Evolutionary conservation across 2,329 filamentous ascomycete genomes (phyloP), one percentile per base, ranked within the genome.

Genomic region (Trichophyton mentagrophytes): DNA sequence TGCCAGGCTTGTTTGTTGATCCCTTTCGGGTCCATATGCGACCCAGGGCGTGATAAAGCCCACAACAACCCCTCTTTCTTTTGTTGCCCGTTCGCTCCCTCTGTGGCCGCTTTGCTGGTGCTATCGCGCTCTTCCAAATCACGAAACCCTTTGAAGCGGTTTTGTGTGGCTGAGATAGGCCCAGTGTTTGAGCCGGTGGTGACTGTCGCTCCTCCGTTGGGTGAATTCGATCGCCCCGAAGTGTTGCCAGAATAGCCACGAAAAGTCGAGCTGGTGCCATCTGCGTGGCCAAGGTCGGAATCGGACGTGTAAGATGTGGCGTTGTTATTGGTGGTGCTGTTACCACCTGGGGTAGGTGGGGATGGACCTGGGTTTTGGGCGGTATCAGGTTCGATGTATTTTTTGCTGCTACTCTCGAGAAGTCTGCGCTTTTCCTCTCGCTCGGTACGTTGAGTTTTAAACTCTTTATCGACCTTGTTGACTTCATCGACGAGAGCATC

Each of bases 1-100:
- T 99, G 93, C 93, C 93, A 99, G 58, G 90, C 91, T 74, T 95
- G 90, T 72, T 97, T 96, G 70, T 96, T 97, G 67, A 99, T 79
- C 17, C 90, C 91, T 67, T 93, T 90, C 8, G 93, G 93, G 72
- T 99, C 95, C 30, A 93, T 91, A 72, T 99, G 93, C 61, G 90
- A 92, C 17, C 91, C 91, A 2, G 92, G 92, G 64, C 90, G 84
- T 70, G 92, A 97, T 51, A 97, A 77, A 27, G 95, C 90, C 93
- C 93, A 99, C 6, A 99, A 75, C 8, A 99, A 79, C 4, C 93
- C 95, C 76, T 99, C 93, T 71, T 97, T 99, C 51, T 89, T 84
- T 66, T 92, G 87, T 53, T 86, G 82, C 3, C 80, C 81, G 65
- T 73, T 73, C 46, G 79, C 79, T 63, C 81, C 80, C 53, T 87